Conservation (phyloP, 805 yeast genomes). For the Starmera caribaea region DNA sequence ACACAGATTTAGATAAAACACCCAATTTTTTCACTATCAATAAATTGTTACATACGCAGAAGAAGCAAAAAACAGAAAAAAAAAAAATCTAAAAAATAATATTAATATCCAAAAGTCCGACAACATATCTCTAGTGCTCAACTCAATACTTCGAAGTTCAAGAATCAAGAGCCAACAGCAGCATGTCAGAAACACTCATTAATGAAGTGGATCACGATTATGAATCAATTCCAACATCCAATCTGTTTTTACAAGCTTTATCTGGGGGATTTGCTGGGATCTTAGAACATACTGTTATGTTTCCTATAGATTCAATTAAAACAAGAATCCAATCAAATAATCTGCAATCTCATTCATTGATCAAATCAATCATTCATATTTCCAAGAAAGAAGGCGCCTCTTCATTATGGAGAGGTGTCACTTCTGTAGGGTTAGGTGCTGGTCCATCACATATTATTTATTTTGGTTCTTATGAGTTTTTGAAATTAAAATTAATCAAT, state of each 20-base stretch:
- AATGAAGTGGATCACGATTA: constrained; percentile 56
- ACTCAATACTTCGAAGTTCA: no score
- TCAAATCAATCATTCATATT: constrained; percentile 60
- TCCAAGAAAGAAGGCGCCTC: constrained; percentile 77
- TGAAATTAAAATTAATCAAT: constrained; percentile 29
- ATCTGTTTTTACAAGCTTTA: constrained; percentile 66
- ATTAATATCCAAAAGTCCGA: background rate
- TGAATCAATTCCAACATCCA: constrained; percentile 81
- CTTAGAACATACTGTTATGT: constrained; percentile 96
- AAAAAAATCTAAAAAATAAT: no score
- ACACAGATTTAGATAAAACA: no score
- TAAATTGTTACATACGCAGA: no score
- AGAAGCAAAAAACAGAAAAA: background rate
- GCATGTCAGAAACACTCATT: constrained; percentile 3
- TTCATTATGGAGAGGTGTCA: constrained; percentile 90
- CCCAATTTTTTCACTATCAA: no score
- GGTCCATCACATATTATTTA: constrained; percentile 99
- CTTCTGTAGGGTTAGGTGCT: constrained; percentile 87
- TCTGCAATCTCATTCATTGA: constrained; percentile 23
- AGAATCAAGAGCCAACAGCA: background rate
- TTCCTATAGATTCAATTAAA: constrained; percentile 89
- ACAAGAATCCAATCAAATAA: constrained; percentile 71
- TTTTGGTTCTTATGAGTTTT: constrained; percentile 81
- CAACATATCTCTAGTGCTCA: background rate
- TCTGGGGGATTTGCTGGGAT: constrained; percentile 99